Evolutionary conservation across 441 rosid genomes (phyloP), one percentile per base, ranked within the genome.

Genomic region (Raphanus hybrid): DNA sequence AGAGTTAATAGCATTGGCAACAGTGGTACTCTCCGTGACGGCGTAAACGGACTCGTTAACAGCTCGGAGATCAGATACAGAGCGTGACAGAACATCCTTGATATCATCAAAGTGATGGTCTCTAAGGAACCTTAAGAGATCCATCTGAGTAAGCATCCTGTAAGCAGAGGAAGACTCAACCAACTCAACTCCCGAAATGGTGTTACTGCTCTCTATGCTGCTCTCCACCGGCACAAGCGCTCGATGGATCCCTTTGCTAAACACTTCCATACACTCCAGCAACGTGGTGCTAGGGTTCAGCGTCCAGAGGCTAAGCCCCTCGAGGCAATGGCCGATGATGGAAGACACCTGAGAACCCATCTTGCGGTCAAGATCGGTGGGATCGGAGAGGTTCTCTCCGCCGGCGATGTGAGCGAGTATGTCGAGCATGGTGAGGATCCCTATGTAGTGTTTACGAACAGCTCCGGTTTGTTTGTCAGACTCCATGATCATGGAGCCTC

Each of bases 401-500:
- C 85, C 89, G 9, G 93, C 90, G 35, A 91, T 85, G 60, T 88
- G 94, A 14, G 91, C 89, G 52, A 92, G 79, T 14, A 91, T 85
- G 83, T 92, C 92, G 3, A 91, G 91, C 98, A 91, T 90, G 0
- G 97, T 87, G 45, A 91, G 89, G 80, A 92, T 91, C 14, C 97
- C 97, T 34, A 92, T 94, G 67, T 92, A 94, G 61, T 92, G 98
- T 83, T 94, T 94, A 78, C 96, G 65, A 6, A 89, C 89, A 0
- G 71, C 84, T 54, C 98, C 98, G 0, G 94, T 94, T 68, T 84
- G 91, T 84, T 90, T 88, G 76, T 94, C 97, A 2, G 94, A 80
- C 85, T 90, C 97, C 92, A 92, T 23, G 23, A 92, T 92, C 94
- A 91, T 89, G 14, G 98, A 92, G 39, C 98, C 97, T 1, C 97